These are phyloP conservation scores for Urochloa ruziziensis DNA, from an alignment of 176 grass and related monocot species.

Conservation along the genomic window DNA sequence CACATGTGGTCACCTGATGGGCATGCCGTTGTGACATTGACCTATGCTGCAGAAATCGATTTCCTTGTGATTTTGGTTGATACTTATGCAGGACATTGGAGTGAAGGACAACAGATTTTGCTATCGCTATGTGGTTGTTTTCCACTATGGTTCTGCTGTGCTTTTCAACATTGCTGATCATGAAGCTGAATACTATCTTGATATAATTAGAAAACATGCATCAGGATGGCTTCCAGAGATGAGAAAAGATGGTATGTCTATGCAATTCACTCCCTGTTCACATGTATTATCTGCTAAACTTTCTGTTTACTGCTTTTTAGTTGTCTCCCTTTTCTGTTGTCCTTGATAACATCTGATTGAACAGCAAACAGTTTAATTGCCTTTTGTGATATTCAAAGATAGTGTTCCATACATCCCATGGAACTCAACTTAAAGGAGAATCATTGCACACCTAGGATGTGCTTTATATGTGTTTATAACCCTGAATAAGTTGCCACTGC, in stretches of 20 bases:
- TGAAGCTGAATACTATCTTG: constrained; percentile 85
- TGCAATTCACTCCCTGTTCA: neutral
- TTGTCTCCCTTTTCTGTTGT: neutral
- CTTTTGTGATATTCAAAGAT: neutral
- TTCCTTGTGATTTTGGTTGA: constrained; percentile 21
- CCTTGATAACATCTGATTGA: too few species aligned
- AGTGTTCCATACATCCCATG: neutral
- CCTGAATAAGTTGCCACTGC: neutral
- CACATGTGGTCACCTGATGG: neutral
- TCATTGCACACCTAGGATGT: neutral
- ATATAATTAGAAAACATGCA: constrained; percentile 90
- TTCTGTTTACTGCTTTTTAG: neutral
- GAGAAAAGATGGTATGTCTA: constrained; percentile 80
- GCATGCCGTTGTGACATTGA: neutral
- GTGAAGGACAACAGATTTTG: constrained; percentile 68
- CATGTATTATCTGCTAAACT: neutral
- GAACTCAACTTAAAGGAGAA: neutral
- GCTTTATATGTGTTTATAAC: neutral
- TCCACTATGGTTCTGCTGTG: constrained; percentile 90
- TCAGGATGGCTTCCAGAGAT: constrained; percentile 76
- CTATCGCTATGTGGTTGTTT: constrained; percentile 74
- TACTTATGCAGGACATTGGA: constrained; percentile 54
- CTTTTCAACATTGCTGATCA: constrained; percentile 91
- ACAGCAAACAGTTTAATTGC: too few species aligned
- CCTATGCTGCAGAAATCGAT: neutral